These are phyloP conservation scores for Prunus yedoensis DNA, from an alignment of 331 rosid genomes.

Conservation along the genomic window DNA sequence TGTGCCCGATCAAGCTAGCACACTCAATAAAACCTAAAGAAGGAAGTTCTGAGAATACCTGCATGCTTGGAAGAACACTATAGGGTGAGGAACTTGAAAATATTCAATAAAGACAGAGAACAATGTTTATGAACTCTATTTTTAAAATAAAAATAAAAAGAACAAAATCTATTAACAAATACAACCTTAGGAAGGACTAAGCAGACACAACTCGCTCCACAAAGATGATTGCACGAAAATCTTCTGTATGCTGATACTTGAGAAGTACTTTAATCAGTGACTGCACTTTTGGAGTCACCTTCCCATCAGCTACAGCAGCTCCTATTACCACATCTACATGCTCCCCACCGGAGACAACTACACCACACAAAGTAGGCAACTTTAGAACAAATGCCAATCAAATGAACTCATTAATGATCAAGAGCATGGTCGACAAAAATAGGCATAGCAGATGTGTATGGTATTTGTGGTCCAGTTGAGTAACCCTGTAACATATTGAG, in stretches of 20 bases:
- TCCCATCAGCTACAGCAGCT: conserved; percentile 99
- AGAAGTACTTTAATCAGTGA: conserved; percentile 89
- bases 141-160: not conserved
- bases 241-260: conserved; percentile 84
- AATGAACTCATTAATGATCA: conserved; percentile 5
- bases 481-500: not conserved
- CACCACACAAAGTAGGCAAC: conserved; percentile 19
- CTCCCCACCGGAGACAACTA: conserved; percentile 98
- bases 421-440: conserved; percentile 3
- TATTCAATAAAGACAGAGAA: conserved; percentile 23
- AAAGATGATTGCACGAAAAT: conserved; percentile 96
- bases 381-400: conserved; percentile 24
- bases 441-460: not conserved
- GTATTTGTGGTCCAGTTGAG: not conserved
- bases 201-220: conserved; percentile 99
- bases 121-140: not conserved
- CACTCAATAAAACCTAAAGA: conserved; percentile 85
- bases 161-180: conserved; percentile 17
- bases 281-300: conserved; percentile 98
- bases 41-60: conserved; percentile 96
- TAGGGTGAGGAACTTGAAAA: conserved; percentile 30
- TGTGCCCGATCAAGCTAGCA: conserved; percentile 97
- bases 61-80: conserved; percentile 38
- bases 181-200: conserved; percentile 95
- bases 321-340: conserved; percentile 94